Evolutionary conservation across 129 eudicot species (phyloP).

Genomic region (Helianthus tuberosus): DNA sequence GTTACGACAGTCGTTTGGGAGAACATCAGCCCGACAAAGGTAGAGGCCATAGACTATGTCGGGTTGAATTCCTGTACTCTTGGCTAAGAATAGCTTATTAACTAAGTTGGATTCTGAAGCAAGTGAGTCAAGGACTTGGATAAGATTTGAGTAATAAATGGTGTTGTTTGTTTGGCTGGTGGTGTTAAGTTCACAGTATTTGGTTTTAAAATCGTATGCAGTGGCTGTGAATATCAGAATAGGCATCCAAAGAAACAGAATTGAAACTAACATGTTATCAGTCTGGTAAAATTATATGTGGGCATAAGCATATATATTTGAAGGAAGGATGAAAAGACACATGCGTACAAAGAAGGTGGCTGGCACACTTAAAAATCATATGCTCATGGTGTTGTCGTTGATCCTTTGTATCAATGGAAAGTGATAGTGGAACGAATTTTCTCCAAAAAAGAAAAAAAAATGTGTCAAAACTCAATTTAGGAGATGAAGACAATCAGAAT

Average conservation of each 20-base stretch:
- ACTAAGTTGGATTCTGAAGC: neutral
- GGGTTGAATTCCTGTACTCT: conserved; percentile 2
- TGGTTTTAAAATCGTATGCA: conserved; percentile 8
- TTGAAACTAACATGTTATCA: conserved; percentile 9
- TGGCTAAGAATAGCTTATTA: neutral
- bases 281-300: neutral
- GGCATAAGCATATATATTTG: too few relatives aligned
- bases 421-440: too few relatives aligned
- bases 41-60: conserved; percentile 27
- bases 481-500: too few relatives aligned
- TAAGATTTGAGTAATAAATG: conserved; percentile 6
- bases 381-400: too few relatives aligned
- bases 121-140: conserved; percentile 15
- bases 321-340: too few relatives aligned
- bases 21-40: conserved; percentile 25
- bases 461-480: too few relatives aligned
- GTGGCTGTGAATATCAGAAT: conserved; percentile 12
- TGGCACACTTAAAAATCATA: too few relatives aligned
- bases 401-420: too few relatives aligned
- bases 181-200: conserved; percentile 5
- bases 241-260: conserved; percentile 16
- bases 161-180: neutral
- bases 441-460: too few relatives aligned
- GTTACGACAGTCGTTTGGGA: conserved; percentile 25
- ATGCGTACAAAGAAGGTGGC: too few relatives aligned